phyloP scores from a whole-genome alignment of 768 basidiomycete species.

The Termitomyces titanicus region DNA sequence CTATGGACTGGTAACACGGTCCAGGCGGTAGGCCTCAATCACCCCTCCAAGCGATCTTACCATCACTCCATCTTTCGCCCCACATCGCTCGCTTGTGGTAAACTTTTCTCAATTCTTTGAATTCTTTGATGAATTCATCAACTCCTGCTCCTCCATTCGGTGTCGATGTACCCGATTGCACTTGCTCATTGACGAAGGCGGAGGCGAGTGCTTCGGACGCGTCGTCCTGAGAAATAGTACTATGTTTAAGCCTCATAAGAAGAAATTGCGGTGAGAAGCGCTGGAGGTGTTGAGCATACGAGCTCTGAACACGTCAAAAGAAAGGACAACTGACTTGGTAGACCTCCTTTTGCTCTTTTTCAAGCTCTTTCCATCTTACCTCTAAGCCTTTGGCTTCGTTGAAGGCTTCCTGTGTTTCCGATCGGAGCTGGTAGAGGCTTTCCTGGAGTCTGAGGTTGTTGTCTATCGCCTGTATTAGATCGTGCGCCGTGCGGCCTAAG shows the following conservation, averaged over 20 bases:
- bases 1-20: background rate
- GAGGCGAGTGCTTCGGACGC: constrained; percentile 80
- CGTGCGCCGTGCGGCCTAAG: background rate
- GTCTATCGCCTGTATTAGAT: constrained; percentile 36
- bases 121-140: constrained; percentile 85
- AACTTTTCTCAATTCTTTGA: constrained; percentile 81
- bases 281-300: constrained; percentile 37
- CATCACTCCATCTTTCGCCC: constrained; percentile 82
- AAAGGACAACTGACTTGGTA: constrained; percentile 61
- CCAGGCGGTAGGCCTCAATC: constrained; percentile 29
- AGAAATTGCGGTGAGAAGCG: constrained; percentile 86
- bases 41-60: constrained; percentile 84
- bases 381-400: constrained; percentile 83
- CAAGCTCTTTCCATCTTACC: constrained; percentile 79
- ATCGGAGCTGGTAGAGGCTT: constrained; percentile 66
- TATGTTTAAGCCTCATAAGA: constrained; percentile 81
- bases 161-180: constrained; percentile 29
- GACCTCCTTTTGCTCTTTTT: constrained; percentile 83
- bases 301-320: background rate
- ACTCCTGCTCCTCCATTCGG: constrained; percentile 52
- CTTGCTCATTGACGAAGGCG: constrained; percentile 70
- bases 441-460: constrained; percentile 78
- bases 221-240: constrained; percentile 88
- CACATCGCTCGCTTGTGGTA: constrained; percentile 94
- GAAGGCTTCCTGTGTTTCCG: constrained; percentile 84